Base-by-base conservation (phyloP, 352 stramenopile genomes). In the Phytopythium boreale region DNA sequence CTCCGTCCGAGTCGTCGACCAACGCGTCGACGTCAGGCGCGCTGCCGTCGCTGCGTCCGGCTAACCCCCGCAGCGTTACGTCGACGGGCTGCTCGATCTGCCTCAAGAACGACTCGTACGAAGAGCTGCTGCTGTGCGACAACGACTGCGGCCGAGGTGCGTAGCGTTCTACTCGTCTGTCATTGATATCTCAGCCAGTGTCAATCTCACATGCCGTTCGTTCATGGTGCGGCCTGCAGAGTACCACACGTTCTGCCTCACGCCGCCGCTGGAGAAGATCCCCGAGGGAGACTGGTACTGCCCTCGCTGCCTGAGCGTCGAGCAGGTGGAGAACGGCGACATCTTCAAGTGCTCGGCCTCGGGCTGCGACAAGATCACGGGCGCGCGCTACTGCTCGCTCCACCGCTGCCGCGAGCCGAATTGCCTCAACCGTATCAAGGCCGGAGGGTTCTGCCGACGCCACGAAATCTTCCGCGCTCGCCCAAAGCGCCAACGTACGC, bases 261-360 rank as follows among this genome's bases (percentile, higher is more conserved):
- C 68, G 41, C 78, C 78, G 17, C 69, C 76, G 17, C 62, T 87
- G n/a, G 55, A 67, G 26, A 74, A 75, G 57, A 80, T 85, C 57
- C 77, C 77, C 1, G 66, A 78, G 19, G 77, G 71, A 17, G 68
- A 80, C 43, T 87, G 77, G 77, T 84, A 75, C 56, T 87, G 77
- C 55, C 77, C 77, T 2, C 62, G 66, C 26, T 82, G 74, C 41
- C 36, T 71, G 6, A 67, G 67, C 46, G 62, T 60, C 24, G 67
- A 77, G 49, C 55, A 64, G 19, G 66, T 82, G 31, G n/a, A 68
- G 24, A 41, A 55, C 4, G 62, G 37, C 15, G 41, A 66, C 12
- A 67, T 82, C n/a, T 82, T 75, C 61, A 60, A 69, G 49, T 82
- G 74, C 66, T 79, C 74, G 41, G 71, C 64, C 2, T 10, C 55